Base-by-base conservation (phyloP, 78 protist genomes). In the Dictyostelium intermedium region DNA sequence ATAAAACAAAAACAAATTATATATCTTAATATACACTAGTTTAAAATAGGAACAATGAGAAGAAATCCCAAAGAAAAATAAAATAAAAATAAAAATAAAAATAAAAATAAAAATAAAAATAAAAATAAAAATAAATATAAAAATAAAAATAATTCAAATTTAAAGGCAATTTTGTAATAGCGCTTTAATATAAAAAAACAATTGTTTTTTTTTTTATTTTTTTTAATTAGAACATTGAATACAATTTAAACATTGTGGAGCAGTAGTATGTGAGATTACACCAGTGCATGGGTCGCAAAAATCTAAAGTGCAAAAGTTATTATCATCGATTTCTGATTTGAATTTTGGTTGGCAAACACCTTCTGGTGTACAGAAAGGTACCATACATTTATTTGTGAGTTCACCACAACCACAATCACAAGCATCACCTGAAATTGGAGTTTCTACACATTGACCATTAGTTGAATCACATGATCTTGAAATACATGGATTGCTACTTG, bases 291-390 rank as follows among this genome's bases (percentile, higher is more conserved):
- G 47, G 41, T 87, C 80, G 30, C 92, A 87, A 0, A 4, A 9
- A 30, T 87, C 92, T 1, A 8, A 4, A 1, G 92, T 87, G 20
- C 92, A 87, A 16, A 63, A 63, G 70, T 87, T 78, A 14, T 13
- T 41, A 50, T 87, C 92, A 13, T 74, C 47, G 0, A 87, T 61
- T 37, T 5, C 16, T n/a, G 73, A 9, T 9, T 70, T 82, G 47
- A 80, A 23, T 25, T n/a, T 43, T 72, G 53, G 61, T 30, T 69
- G 27, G 47, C 47, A 41, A 16, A 63, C 80, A 30, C n/a, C 47
- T 16, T 50, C 23, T 41, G 78, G 39, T 10, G 20, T 25, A 78
- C 83, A 37, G 32, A 8, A 10, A 6, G 18, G 9, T 18, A 25
- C 16, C 25, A 27, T 2, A 78, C 92, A 85, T 23, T 56, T 53